Evolutionary conservation across 2,329 filamentous ascomycete genomes (phyloP), one percentile per base, ranked within the genome.

Genomic region (Arthrinium puccinioides): DNA sequence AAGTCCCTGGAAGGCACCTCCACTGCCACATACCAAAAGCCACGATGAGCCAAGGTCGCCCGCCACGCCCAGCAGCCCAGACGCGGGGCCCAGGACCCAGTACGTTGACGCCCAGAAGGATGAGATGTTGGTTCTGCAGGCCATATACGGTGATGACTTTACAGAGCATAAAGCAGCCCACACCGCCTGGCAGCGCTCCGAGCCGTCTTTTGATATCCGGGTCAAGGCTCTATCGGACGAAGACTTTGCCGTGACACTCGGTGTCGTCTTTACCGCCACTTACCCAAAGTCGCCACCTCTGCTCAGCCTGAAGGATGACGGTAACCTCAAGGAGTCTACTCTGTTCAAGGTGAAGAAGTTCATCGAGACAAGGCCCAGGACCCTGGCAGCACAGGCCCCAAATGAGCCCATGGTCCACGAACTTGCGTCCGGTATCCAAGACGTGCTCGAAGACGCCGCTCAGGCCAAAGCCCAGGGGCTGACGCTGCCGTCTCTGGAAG

Each of bases 131-230:
- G 90, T 81, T 30, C 70, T 97, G 41, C 74, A 84, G 52, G 85
- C 90, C 28, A 94, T 97, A 34, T 97, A 92, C 55, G 83, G 82
- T 48, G 87, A 94, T 42, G 89, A 96, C 55, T 96, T 87, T 54
- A 72, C 83, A 49, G 79, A 83, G 56, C 76, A 87, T 51, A 76
- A 82, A 52, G 74, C 76, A 35, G 75, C 75, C 41, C 76, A 79
- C 42, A 73, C 77, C 48, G 89, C 88, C 27, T 97, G 90, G 90
- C 88, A 94, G 76, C 88, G 87, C 76, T 79, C 83, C 4, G 85
- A 94, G 54, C 83, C 87, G 13, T 74, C 79, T 0, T 94, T 97
- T 57, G 86, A 86, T 48, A 79, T 97, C 36, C 77, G 74, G 36
- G 71, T 97, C 45, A 87, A 78, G 52, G 75, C 87, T 9, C 79